phyloP scores from a whole-genome alignment of 2,329 filamentous ascomycete species.

The Huntiella savannae region DNA sequence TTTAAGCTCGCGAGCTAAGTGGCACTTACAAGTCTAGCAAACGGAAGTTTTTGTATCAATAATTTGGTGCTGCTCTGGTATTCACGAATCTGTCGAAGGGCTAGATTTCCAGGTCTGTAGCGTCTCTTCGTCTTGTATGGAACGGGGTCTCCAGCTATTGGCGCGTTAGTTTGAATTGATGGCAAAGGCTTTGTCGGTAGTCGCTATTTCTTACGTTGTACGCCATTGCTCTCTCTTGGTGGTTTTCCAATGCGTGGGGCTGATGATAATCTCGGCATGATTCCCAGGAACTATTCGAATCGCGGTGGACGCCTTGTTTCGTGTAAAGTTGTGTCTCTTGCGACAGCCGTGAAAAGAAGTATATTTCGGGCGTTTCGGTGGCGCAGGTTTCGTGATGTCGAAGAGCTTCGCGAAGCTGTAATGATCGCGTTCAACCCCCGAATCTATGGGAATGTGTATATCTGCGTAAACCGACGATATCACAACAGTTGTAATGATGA shows the following conservation, averaged over 20 bases:
- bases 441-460: no score
- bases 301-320: no score
- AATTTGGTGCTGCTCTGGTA: conserved; percentile 85
- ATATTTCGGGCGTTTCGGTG: no score
- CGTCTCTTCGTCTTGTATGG: conserved; percentile 42
- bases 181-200: neutral
- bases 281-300: neutral
- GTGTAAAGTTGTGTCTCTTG: no score
- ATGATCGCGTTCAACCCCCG: no score
- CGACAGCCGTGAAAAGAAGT: no score
- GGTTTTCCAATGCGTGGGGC: conserved; percentile 4
- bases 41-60: conserved; percentile 61
- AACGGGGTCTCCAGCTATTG: conserved; percentile 51
- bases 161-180: neutral
- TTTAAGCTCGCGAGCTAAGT: neutral
- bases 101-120: conserved; percentile 64
- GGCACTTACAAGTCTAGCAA: conserved; percentile 47
- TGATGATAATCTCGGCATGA: conserved; percentile 7
- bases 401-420: no score
- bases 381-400: no score
- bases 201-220: conserved; percentile 4
- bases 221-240: conserved; percentile 1
- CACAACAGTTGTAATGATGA: no score
- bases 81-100: conserved; percentile 75
- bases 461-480: no score